Conservation (phyloP, 1,284 basidiomycete species). For the Takashimella koratensis region DNA sequence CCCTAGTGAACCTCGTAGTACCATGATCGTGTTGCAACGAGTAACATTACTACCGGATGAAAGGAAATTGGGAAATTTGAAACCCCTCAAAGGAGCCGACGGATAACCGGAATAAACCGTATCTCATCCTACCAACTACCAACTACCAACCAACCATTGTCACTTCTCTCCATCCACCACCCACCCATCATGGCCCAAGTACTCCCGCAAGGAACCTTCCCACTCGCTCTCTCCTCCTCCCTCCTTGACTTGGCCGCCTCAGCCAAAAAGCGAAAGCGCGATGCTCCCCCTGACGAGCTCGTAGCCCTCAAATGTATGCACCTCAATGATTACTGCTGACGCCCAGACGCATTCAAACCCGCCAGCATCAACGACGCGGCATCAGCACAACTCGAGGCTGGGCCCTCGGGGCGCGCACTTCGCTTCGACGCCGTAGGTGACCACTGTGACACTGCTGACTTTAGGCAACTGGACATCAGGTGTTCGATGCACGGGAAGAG, state of each 20-base stretch:
- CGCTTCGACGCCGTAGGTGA: slow-evolving; percentile 1
- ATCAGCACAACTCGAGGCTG: slow-evolving; percentile 21
- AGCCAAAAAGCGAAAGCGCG: slow-evolving; percentile 14
- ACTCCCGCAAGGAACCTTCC: slow-evolving; percentile 8
- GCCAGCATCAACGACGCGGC: slow-evolving; percentile 29
- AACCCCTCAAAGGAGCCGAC: too few species aligned
- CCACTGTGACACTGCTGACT: neutral
- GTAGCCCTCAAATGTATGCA: slow-evolving; percentile 27
- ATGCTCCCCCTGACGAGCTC: slow-evolving; percentile 8
- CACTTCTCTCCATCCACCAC: too few species aligned
- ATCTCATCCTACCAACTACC: too few species aligned
- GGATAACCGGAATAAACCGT: too few species aligned
- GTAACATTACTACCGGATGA: too few species aligned
- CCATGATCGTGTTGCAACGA: too few species aligned
- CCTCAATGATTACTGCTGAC: neutral
- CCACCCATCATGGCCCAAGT: neutral
- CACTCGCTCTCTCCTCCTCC: slow-evolving; percentile 13
- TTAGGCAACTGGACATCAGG: slow-evolving; percentile 27
- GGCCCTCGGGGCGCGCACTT: slow-evolving; percentile 5
- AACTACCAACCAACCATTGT: too few species aligned
- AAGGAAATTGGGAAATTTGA: too few species aligned
- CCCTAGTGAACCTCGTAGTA: too few species aligned
- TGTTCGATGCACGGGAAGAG: slow-evolving; percentile 41
- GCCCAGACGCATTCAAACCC: slow-evolving; percentile 43
- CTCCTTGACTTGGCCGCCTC: neutral